phyloP scores from a whole-genome alignment of 768 basidiomycete species.

The Imleria badia region DNA sequence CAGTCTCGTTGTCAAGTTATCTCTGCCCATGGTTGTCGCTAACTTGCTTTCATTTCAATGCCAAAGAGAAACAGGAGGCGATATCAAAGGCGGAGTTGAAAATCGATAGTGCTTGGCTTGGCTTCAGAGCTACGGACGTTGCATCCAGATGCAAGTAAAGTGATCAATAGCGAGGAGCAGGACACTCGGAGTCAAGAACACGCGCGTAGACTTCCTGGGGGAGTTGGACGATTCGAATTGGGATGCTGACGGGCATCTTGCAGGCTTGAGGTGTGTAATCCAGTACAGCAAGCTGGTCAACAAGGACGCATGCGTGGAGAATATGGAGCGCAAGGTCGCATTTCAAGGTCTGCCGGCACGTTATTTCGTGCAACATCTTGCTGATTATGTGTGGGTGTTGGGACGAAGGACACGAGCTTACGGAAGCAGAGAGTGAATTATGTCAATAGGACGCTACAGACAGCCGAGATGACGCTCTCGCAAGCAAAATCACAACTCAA shows the following conservation, averaged over 20 bases:
- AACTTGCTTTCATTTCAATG: not conserved
- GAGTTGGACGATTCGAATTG: not conserved
- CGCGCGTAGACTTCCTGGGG: slow-evolving; percentile 44
- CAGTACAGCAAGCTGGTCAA: slow-evolving; percentile 67
- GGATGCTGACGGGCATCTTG: slow-evolving; percentile 3
- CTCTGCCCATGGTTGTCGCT: not conserved
- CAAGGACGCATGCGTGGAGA: slow-evolving; percentile 53
- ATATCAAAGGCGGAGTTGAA: slow-evolving; percentile 54
- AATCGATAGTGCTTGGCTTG: slow-evolving; percentile 58
- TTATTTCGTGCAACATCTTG: not conserved
- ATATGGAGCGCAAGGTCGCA: slow-evolving; percentile 72
- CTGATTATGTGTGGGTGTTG: slow-evolving; percentile 38
- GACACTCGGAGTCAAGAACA: slow-evolving; percentile 61
- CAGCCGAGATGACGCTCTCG: slow-evolving; percentile 59
- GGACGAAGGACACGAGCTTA: slow-evolving; percentile 63
- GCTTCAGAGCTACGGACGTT: slow-evolving; percentile 53
- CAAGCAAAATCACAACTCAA: slow-evolving; percentile 61
- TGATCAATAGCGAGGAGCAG: slow-evolving; percentile 65
- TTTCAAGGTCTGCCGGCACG: slow-evolving; percentile 44
- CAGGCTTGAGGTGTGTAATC: slow-evolving; percentile 65
- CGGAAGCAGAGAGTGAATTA: slow-evolving; percentile 32
- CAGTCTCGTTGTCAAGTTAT: slow-evolving; percentile 20
- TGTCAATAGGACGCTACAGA: slow-evolving; percentile 59
- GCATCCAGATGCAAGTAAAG: slow-evolving; percentile 88
- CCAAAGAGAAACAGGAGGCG: slow-evolving; percentile 46